Evolutionary conservation across 352 stramenopile genomes (phyloP).

Genomic region (Phytophthora multivora): DNA sequence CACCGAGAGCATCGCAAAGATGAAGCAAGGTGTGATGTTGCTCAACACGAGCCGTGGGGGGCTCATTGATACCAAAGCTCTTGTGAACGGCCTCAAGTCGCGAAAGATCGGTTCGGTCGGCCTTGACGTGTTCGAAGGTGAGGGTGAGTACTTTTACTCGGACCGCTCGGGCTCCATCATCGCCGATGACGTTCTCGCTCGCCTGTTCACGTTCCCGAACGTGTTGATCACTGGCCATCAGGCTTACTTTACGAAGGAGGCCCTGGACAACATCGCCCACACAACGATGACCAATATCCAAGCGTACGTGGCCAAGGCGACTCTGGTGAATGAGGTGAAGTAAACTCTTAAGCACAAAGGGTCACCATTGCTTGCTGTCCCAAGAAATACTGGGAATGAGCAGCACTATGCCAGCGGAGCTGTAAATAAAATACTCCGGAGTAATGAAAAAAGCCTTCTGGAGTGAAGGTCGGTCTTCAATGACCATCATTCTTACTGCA

Average conservation of each 20-base stretch:
- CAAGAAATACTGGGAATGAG: not conserved
- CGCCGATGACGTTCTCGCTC: constrained; percentile 66
- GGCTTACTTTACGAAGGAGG: constrained; percentile 83
- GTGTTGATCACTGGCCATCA: constrained; percentile 84
- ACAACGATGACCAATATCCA: constrained; percentile 81
- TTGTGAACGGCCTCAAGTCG: constrained; percentile 81
- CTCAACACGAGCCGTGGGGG: constrained; percentile 92
- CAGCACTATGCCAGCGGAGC: not conserved
- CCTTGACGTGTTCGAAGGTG: constrained; percentile 89
- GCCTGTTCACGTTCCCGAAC: constrained; percentile 83
- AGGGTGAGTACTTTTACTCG: constrained; percentile 81
- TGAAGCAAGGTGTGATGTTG: constrained; percentile 89
- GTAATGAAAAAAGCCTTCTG: not conserved
- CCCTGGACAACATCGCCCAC: constrained; percentile 69
- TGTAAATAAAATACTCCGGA: not conserved
- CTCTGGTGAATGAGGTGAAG: constrained; percentile 66
- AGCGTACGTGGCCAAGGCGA: constrained; percentile 44
- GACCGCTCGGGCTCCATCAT: constrained; percentile 74
- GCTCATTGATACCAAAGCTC: constrained; percentile 82
- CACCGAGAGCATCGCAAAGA: constrained; percentile 74
- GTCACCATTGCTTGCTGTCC: not conserved
- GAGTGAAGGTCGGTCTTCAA: constrained; percentile 18
- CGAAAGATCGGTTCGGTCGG: constrained; percentile 78
- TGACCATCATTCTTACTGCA: constrained; percentile 11
- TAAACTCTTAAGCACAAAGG: constrained; percentile 11